Percentiles rank a stretch among this genome's conserved stretches.
phyloP scores from a whole-genome alignment of 169 alveolate genomes.

The Pseudocohnilembus persalinus region DNA sequence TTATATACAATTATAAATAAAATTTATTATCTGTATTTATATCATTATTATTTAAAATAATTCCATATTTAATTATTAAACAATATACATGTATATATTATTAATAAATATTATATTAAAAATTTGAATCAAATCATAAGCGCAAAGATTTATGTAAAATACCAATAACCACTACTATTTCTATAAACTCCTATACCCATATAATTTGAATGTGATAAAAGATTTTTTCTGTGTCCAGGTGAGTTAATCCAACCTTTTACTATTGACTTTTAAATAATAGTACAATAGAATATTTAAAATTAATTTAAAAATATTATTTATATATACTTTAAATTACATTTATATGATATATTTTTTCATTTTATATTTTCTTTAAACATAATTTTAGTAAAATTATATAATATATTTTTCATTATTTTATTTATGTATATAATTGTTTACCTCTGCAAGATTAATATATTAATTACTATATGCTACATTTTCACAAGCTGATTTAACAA shows the following conservation, averaged over 20 bases:
- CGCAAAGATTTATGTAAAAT: slow-evolving; percentile 76
- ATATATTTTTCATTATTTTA: background rate
- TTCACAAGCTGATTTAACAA: slow-evolving; percentile 64
- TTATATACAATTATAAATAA: too few relatives aligned
- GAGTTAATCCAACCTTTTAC: slow-evolving; percentile 87
- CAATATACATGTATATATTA: too few relatives aligned
- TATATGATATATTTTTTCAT: too few relatives aligned
- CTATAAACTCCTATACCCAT: slow-evolving; percentile 80
- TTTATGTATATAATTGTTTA: slow-evolving; percentile 37
- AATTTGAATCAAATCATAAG: background rate
- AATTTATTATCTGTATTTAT: too few relatives aligned
- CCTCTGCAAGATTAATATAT: slow-evolving; percentile 52
- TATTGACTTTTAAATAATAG: slow-evolving; percentile 49
- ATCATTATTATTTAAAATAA: too few relatives aligned
- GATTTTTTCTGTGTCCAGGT: slow-evolving; percentile 87
- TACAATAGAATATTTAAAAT: too few relatives aligned
- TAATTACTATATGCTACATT: slow-evolving; percentile 73
- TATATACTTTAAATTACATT: too few relatives aligned
- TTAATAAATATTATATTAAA: too few relatives aligned
- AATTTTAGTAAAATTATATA: too few relatives aligned
- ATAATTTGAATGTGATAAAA: slow-evolving; percentile 57
- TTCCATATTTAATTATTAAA: too few relatives aligned
- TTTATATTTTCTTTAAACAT: too few relatives aligned
- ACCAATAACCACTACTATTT: slow-evolving; percentile 62
- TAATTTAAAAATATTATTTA: background rate